A percentile compares a stretch with the other conserved stretches of the same genome.
Evolutionary conservation across 495 filamentous ascomycete species (phyloP).

Genomic region (Xanthoparmelia taractica): DNA sequence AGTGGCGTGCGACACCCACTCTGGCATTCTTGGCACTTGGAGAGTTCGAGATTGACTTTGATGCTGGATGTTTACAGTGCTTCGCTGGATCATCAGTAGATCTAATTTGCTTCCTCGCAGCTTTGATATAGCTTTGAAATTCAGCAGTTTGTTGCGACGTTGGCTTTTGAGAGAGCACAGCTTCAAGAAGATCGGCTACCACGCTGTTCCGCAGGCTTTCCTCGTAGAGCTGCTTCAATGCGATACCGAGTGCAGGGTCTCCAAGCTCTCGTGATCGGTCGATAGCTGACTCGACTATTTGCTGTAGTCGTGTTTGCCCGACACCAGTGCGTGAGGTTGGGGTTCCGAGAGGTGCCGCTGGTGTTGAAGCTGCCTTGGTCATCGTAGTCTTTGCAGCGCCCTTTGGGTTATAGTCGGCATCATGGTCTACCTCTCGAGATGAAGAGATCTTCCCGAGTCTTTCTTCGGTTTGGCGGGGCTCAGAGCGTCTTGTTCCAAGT

Average conservation of each 20-base stretch:
- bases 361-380: conserved; percentile 15
- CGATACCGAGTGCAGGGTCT: conserved; percentile 33
- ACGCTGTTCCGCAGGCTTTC: conserved; percentile 33
- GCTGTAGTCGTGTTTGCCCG: conserved; percentile 30
- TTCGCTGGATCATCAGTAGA: conserved; percentile 6
- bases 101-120: conserved; percentile 31
- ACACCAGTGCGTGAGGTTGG: conserved; percentile 32
- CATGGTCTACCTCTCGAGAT: conserved; percentile 24
- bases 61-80: conserved; percentile 2
- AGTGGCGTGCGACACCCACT: conserved; percentile 32
- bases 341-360: conserved; percentile 27
- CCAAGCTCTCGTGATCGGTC: conserved; percentile 33
- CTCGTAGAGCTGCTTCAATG: conserved; percentile 36
- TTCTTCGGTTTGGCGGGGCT: conserved; percentile 31
- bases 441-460: conserved; percentile 19
- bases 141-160: conserved; percentile 33
- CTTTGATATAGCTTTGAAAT: conserved; percentile 36
- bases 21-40: conserved; percentile 32
- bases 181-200: conserved; percentile 36
- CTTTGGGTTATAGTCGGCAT: conserved; percentile 19
- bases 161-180: conserved; percentile 35
- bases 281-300: conserved; percentile 36
- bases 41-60: conserved; percentile 22
- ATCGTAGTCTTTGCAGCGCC: conserved; percentile 13
- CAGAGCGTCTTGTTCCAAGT: conserved; percentile 25